Conservation (phyloP, 441 rosid genomes). For the Syzygium syzygioides region DNA sequence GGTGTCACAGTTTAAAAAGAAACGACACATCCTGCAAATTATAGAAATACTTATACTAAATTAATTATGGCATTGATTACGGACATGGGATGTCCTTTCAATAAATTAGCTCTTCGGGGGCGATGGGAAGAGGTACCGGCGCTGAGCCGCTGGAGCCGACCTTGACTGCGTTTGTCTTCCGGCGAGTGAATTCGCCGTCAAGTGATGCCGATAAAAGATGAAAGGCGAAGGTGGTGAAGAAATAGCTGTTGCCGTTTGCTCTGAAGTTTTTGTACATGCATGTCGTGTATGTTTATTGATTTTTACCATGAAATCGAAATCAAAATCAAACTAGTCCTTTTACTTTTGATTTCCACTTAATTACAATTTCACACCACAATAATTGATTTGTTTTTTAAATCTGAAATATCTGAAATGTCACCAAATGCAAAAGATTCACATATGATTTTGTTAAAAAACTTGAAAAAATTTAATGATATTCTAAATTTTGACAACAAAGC, state of each 20-base stretch:
- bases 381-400: background rate
- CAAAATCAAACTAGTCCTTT: background rate
- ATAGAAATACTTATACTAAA: background rate
- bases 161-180: background rate
- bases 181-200: background rate
- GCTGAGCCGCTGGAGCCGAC: background rate
- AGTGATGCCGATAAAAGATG: background rate
- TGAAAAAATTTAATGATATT: background rate
- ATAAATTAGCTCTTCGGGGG: background rate
- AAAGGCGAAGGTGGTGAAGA: background rate
- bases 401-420: background rate
- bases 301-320: background rate
- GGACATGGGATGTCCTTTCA: background rate
- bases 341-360: background rate
- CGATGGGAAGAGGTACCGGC: background rate
- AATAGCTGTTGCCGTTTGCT: background rate
- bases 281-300: background rate
- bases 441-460: background rate
- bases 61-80: background rate
- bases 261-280: background rate
- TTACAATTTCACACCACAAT: background rate
- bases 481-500: background rate
- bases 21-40: background rate
- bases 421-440: background rate
- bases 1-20: background rate